Percentiles rank a stretch among this genome's conserved stretches.
These are phyloP conservation scores for Fusarium protoensiforme DNA, from an alignment of 2,329 filamentous ascomycete genomes.

Conservation along the genomic window DNA sequence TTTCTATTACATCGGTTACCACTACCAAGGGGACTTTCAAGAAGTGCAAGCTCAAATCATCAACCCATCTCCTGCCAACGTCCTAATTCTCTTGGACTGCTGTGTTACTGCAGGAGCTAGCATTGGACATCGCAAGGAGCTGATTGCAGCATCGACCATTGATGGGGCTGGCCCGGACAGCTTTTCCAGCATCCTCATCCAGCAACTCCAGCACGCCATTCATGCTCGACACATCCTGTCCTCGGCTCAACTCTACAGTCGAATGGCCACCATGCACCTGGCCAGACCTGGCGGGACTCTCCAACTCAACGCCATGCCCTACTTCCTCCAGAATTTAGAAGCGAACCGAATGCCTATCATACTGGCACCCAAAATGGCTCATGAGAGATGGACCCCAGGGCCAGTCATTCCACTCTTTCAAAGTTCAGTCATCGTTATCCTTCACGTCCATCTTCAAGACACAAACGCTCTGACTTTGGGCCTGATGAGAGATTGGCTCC, in stretches of 20 bases:
- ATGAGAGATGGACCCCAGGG: background rate
- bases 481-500: background rate
- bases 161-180: background rate
- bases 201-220: background rate
- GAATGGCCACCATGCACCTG: background rate
- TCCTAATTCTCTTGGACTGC: background rate
- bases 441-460: background rate
- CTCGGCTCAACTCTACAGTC: background rate
- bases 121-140: background rate
- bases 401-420: background rate
- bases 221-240: background rate
- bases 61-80: background rate
- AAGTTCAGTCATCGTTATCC: background rate
- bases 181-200: background rate
- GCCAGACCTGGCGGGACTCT: background rate
- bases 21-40: background rate
- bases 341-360: background rate
- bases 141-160: background rate
- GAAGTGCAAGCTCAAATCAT: background rate
- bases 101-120: background rate
- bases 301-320: background rate
- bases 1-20: background rate
- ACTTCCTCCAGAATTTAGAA: background rate
- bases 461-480: background rate
- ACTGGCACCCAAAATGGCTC: background rate